Base-by-base conservation (phyloP, 2,329 filamentous ascomycete species). In the Myotisia sp. region DNA sequence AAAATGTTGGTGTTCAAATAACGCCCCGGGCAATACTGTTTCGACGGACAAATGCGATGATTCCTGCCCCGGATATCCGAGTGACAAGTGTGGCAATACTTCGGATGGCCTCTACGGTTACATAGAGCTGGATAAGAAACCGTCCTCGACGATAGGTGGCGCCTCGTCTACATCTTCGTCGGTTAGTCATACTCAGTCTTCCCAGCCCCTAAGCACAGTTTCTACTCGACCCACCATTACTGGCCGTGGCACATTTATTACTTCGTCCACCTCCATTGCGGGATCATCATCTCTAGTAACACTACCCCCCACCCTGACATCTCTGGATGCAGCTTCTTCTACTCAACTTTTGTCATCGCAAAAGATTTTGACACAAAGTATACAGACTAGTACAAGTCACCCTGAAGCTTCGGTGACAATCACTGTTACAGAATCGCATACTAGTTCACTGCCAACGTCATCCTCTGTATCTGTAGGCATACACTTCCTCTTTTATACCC, bases 1-100 rank as follows among this genome's bases (percentile, higher is more conserved):
- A 34, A 47, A 50, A 12, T 67, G 64, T 46, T 67, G 64, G 63
- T 67, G 64, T 45, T 61, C 63, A 6, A 59, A 67, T 38, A 58
- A 62, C 33, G 51, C 49, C 8, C 64, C 64, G 2, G 50, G 53
- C 5, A 40, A 51, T 23, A 55, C 51, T 5, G 51, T 52, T 5
- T 52, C 47, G 29, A 47, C 49, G 3, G 46, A 47, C 1, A 42
- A 57, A 4, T 67, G 64, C 46, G 46, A 53, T 36, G 45, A 53
- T 26, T 29, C 41, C 13, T 67, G 64, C 36, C 63, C 64, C 7
- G 64, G 64, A n/a, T 67, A 60, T 44, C 55, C 55, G n/a, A 35
- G 38, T 10, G 64, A 67, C 36, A 52, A 48, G 34, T 67, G 64
- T 44, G 64, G 64, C 33, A 59, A 51, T 45, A 41, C 47, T 7